Conservation (phyloP, 257 asterid genomes). For the Fraxinus cuspidata region DNA sequence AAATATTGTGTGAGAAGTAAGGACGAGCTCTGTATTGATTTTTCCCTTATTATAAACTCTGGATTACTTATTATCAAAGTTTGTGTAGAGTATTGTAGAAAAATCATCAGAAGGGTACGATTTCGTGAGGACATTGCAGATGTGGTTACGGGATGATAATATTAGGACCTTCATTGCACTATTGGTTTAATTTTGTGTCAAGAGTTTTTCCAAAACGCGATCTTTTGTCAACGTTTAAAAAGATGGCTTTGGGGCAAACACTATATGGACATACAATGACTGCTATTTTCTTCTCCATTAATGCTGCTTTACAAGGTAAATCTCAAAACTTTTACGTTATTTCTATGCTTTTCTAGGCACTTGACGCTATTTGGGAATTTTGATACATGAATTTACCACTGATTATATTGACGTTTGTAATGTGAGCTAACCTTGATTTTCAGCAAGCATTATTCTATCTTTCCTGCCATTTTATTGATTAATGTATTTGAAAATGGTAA, state of each 20-base stretch:
- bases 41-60: not conserved
- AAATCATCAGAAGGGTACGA: constrained; percentile 41
- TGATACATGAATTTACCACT: not conserved
- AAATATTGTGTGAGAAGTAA: not conserved
- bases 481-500: not conserved
- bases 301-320: constrained; percentile 85
- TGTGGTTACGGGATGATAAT: constrained; percentile 58
- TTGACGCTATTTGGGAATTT: not conserved
- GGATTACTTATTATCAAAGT: not conserved
- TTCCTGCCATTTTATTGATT: not conserved
- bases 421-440: not conserved
- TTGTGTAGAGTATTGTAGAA: constrained; percentile 40
- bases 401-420: not conserved
- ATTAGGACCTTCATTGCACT: constrained; percentile 59
- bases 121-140: constrained; percentile 46
- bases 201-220: constrained; percentile 66
- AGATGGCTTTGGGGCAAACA: constrained; percentile 78
- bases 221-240: constrained; percentile 64
- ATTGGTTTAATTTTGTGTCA: constrained; percentile 64
- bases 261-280: constrained; percentile 80
- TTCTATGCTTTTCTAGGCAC: not conserved
- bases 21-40: not conserved
- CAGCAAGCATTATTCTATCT: not conserved
- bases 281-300: constrained; percentile 67
- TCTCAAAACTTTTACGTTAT: not conserved